Conservation (phyloP, 2,329 filamentous ascomycete species). For the Dryadomyces quercivorus region DNA sequence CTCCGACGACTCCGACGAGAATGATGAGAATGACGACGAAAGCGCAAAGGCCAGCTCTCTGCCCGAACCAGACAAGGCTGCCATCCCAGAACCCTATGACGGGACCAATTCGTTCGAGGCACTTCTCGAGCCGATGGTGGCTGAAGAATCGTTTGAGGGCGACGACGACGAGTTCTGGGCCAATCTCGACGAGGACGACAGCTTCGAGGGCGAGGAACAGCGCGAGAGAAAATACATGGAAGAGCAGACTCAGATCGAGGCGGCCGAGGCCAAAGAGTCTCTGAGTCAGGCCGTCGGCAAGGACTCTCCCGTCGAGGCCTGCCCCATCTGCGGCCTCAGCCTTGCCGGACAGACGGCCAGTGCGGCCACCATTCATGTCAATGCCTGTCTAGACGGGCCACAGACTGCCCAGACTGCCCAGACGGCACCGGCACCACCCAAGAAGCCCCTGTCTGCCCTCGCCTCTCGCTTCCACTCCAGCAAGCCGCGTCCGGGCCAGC, state of each 20-base stretch:
- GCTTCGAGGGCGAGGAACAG: slow-evolving; percentile 28
- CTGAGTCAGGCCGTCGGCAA: slow-evolving; percentile 26
- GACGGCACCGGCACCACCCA: slow-evolving; percentile 2
- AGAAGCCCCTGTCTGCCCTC: slow-evolving; percentile 21
- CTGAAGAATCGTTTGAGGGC: neutral
- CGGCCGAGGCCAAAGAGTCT: slow-evolving; percentile 41
- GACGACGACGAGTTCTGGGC: slow-evolving; percentile 17
- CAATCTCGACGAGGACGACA: slow-evolving; percentile 36
- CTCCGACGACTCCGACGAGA: slow-evolving; percentile 13
- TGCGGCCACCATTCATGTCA: slow-evolving; percentile 75
- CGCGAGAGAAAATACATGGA: slow-evolving; percentile 60
- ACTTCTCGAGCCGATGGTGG: neutral
- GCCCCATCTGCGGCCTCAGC: slow-evolving; percentile 65
- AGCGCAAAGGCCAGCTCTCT: neutral
- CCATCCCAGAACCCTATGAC: neutral
- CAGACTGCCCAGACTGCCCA: neutral
- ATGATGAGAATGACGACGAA: too few relatives aligned
- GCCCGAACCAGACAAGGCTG: neutral
- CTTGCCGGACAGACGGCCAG: slow-evolving; percentile 49
- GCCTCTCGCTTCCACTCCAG: slow-evolving; percentile 53
- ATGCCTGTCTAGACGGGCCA: slow-evolving; percentile 68
- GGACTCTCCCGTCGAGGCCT: slow-evolving; percentile 31
- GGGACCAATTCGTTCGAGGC: neutral
- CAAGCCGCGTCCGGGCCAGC: slow-evolving; percentile 66
- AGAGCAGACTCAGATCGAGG: slow-evolving; percentile 57